Evolutionary conservation across 352 stramenopile genomes (phyloP).

Genomic region (Pythium apleroticum): DNA sequence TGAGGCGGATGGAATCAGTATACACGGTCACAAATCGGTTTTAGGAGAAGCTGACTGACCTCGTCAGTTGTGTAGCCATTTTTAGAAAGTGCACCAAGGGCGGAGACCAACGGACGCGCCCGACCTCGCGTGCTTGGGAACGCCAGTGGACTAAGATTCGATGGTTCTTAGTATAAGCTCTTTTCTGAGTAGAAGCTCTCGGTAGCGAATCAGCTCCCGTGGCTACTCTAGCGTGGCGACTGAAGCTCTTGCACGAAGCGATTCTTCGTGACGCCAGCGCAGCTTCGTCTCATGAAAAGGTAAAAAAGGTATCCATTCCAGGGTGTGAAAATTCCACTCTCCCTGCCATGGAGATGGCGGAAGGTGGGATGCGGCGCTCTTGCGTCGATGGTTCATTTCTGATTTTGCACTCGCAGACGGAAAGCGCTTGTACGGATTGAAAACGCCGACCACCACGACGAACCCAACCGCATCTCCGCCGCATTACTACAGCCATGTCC

Average conservation of each 20-base stretch:
- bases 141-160: conserved; percentile 2
- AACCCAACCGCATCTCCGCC: neutral
- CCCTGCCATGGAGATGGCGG: neutral
- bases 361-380: no score
- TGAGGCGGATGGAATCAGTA: neutral
- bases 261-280: neutral
- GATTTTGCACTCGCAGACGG: neutral
- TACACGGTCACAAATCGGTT: neutral
- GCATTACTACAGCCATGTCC: conserved; percentile 14
- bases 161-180: neutral
- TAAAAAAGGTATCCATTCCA: neutral
- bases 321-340: neutral
- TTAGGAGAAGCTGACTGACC: neutral
- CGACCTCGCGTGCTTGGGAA: neutral
- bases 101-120: neutral
- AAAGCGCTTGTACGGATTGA: neutral
- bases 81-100: neutral
- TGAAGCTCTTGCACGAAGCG: neutral
- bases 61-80: neutral
- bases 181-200: neutral
- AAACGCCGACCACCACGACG: neutral
- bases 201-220: neutral
- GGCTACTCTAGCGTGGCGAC: neutral
- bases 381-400: neutral
- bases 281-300: neutral